phyloP scores from a whole-genome alignment of 2,329 filamentous ascomycete species.

The Ascochyta koolunga region DNA sequence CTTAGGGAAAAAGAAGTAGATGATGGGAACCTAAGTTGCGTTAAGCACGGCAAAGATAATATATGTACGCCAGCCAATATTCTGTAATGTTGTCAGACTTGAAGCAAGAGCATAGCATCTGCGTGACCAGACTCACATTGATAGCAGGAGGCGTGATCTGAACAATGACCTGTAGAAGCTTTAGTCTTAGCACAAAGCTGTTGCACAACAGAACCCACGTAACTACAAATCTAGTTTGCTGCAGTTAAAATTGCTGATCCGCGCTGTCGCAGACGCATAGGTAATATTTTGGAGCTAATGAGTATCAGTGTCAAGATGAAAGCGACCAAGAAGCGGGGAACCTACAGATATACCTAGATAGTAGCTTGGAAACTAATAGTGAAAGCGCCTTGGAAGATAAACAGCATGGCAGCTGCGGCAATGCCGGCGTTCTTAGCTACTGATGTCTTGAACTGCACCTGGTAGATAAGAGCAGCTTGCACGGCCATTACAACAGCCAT shows the following conservation, averaged over 20 bases:
- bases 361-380: conserved; percentile 28
- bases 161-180: conserved; percentile 12
- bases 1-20: conserved; percentile 59
- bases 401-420: conserved; percentile 23
- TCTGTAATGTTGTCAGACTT: conserved; percentile 2
- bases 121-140: background rate
- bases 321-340: too few species aligned
- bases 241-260: conserved; percentile 17
- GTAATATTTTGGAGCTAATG: conserved; percentile 11
- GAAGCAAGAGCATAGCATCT: too few species aligned
- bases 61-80: conserved; percentile 38
- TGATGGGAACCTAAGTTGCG: conserved; percentile 49
- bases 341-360: conserved; percentile 16
- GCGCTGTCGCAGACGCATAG: conserved; percentile 17
- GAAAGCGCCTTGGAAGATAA: conserved; percentile 26
- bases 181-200: background rate
- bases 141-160: conserved; percentile 50
- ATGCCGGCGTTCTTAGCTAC: conserved; percentile 20
- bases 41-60: conserved; percentile 33
- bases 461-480: conserved; percentile 25
- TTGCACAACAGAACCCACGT: background rate
- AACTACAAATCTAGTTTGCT: conserved; percentile 19
- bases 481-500: conserved; percentile 28
- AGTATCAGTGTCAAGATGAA: too few species aligned
- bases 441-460: conserved; percentile 23